Evolutionary conservation across 768 basidiomycete species (phyloP).

Genomic region (Psilocybe azurescens): DNA sequence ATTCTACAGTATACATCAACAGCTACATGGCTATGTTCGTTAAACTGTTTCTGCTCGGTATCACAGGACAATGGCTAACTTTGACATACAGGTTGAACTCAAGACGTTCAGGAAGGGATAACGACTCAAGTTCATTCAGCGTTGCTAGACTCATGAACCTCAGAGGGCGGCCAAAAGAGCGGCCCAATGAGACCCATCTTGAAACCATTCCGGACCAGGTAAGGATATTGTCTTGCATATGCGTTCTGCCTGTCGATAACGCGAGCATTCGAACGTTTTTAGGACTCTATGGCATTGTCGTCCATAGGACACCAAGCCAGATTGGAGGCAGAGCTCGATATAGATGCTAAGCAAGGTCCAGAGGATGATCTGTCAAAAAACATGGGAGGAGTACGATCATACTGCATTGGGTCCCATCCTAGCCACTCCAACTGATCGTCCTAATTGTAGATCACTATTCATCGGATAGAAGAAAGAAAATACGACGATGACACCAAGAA

Average conservation of each 20-base stretch:
- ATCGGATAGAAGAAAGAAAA: neutral
- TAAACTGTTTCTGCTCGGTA: neutral
- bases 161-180: neutral
- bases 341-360: neutral
- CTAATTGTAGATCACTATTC: constrained; percentile 4
- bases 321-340: neutral
- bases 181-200: neutral
- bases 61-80: neutral
- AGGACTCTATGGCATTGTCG: constrained; percentile 1
- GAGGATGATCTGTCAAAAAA: neutral
- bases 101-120: constrained; percentile 1
- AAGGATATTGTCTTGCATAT: neutral
- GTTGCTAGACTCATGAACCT: constrained; percentile 7
- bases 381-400: neutral
- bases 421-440: neutral
- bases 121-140: constrained; percentile 10
- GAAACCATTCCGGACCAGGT: neutral
- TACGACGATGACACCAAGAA: constrained; percentile 1
- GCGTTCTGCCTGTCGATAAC: neutral
- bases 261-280: neutral
- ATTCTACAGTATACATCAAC: constrained; percentile 10
- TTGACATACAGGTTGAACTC: constrained; percentile 9
- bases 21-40: constrained; percentile 15
- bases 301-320: neutral
- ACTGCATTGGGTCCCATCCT: neutral